Evolutionary conservation across 2,329 filamentous ascomycete species (phyloP).

Genomic region (Corynespora cassiicola): DNA sequence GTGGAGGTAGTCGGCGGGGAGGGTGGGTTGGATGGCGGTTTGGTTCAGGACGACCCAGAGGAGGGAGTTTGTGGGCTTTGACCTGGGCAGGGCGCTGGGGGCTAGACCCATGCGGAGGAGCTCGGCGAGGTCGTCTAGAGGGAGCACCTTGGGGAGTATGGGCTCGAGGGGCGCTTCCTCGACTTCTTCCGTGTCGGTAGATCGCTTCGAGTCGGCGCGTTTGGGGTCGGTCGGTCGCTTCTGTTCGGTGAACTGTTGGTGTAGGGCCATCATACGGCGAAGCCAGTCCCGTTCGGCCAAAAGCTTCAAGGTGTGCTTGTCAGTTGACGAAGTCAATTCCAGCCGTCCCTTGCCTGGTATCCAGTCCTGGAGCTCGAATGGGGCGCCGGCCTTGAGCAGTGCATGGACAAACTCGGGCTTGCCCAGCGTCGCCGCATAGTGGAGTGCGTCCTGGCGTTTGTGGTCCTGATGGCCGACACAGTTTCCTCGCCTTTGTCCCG

Average conservation of each 20-base stretch:
- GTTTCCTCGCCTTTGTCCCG: constrained; percentile 25
- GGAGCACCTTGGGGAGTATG: constrained; percentile 24
- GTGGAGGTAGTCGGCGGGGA: constrained; percentile 23
- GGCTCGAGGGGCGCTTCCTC: too few relatives aligned
- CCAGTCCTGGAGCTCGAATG: constrained; percentile 36
- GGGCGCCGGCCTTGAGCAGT: constrained; percentile 34
- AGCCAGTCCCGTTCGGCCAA: constrained; percentile 37
- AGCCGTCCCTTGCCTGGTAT: constrained; percentile 14
- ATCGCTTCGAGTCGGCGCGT: too few relatives aligned
- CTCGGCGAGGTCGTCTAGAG: constrained; percentile 23
- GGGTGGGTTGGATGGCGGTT: constrained; percentile 15
- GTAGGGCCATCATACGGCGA: constrained; percentile 23
- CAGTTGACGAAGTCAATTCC: constrained; percentile 7
- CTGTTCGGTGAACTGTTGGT: too few relatives aligned
- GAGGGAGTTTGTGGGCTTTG: constrained; percentile 20
- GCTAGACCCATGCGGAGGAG: constrained; percentile 34
- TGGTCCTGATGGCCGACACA: constrained; percentile 42
- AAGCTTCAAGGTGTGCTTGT: constrained; percentile 26
- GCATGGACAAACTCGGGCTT: constrained; percentile 33
- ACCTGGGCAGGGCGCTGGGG: constrained; percentile 23
- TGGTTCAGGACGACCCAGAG: constrained; percentile 33
- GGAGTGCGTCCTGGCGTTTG: constrained; percentile 29
- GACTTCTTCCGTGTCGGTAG: constrained; percentile 10
- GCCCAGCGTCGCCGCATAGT: constrained; percentile 32
- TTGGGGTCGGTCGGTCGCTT: too few relatives aligned